Conservation (phyloP, 768 basidiomycete genomes). For the Termitomyces sp. region DNA sequence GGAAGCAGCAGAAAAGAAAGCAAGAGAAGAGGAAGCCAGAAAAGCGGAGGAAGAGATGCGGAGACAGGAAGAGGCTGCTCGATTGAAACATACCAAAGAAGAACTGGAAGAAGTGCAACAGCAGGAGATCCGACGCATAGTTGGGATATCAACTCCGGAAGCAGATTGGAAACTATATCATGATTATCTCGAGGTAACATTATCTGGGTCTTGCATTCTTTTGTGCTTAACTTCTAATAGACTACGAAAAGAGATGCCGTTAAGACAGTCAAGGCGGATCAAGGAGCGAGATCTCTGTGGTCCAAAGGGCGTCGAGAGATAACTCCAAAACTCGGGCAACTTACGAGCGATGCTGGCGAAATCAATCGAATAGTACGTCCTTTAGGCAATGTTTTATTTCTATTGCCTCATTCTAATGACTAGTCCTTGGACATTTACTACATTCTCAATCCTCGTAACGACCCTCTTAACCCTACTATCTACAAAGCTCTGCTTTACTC, state of each 20-base stretch:
- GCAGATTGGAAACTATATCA: conserved; percentile 65
- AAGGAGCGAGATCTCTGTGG: conserved; percentile 54
- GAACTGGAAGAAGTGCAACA: conserved; percentile 19
- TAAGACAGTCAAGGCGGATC: conserved; percentile 55
- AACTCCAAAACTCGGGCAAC: conserved; percentile 81
- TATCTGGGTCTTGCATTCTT: neutral
- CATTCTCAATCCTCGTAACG: conserved; percentile 25
- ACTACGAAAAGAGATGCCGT: conserved; percentile 60
- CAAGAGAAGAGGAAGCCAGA: conserved; percentile 33
- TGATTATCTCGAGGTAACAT: conserved; percentile 44
- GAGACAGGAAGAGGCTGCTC: conserved; percentile 22
- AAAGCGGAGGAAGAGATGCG: conserved; percentile 29
- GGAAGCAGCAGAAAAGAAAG: conserved; percentile 42
- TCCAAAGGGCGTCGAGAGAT: conserved; percentile 68
- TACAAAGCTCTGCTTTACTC: conserved; percentile 81
- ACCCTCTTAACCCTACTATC: conserved; percentile 31
- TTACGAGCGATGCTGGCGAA: conserved; percentile 62
- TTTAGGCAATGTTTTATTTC: conserved; percentile 4
- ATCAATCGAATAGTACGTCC: conserved; percentile 61
- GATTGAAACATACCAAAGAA: conserved; percentile 27
- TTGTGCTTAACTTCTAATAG: conserved; percentile 25
- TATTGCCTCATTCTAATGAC: neutral
- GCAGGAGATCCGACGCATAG: conserved; percentile 21
- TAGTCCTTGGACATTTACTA: conserved; percentile 34
- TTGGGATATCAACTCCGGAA: conserved; percentile 49